Base-by-base conservation (phyloP, 225 moss, liverwort and hornwort species). In the Ulota crispa region DNA sequence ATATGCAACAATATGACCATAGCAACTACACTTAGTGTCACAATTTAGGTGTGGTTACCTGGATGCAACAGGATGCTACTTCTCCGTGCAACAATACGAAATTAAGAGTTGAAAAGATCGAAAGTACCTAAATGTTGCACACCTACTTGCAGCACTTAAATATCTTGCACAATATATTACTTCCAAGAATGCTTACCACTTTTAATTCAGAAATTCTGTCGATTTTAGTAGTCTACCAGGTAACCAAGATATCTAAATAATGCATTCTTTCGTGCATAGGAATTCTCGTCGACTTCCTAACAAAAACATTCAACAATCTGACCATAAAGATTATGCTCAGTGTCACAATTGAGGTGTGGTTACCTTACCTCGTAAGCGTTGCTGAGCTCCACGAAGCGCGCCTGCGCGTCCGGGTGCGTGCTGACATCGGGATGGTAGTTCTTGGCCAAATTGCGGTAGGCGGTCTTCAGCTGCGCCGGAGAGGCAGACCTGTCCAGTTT, bases 371-470 rank as follows among this genome's bases (percentile, higher is more conserved):
- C 94, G 70, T 92, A 94, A 55, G 92, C 92, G 71, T 82, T 87
- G 63, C 87, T 89, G 82, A 94, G 94, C 84, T 94, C 91, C 37
- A 91, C 64, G 84, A 94, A 92, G 56, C 90, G 92, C 64, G 82
- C 80, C 23, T 92, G 80, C 6, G 92, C 88, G 77, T 94, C 91
- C 53, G 92, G 86, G 67, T 86, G 86, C 71, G 84, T 50, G 79
- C 89, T 94, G 28, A 94, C 91, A 50, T 94, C 92, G 47, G 92
- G 94, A 77, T 94, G 94, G 76, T 91, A 83, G 64, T 91, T 45
- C 87, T 89, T 86, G 42, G 92, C 94, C 83, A 92, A 73, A 70
- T 89, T 92, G 52, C 92, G 89, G 80, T 94, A 94, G 10, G 92
- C 87, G 8, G 86, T 84, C 84, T 94, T 94, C 52, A 94, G 89